Conservation (phyloP, 2,329 filamentous ascomycete genomes). For the Fusarium praegraminearum region DNA sequence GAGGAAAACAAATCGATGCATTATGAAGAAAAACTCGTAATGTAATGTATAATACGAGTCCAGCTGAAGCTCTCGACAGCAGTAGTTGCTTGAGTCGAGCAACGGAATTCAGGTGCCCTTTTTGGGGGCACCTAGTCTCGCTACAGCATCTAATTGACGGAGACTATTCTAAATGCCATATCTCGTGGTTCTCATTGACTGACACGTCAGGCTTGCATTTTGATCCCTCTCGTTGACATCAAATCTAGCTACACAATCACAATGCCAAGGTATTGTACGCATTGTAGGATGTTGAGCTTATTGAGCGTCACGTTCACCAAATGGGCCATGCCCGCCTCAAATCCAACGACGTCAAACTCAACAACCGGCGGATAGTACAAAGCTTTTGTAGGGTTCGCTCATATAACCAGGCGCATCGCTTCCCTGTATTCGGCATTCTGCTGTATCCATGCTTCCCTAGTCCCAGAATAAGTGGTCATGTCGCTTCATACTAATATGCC, state of each 20-base stretch:
- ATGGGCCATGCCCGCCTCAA: no score
- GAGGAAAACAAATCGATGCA: neutral
- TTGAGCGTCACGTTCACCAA: no score
- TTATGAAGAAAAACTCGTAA: neutral
- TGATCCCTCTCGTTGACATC: no score
- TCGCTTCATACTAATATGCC: no score
- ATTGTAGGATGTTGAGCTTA: no score
- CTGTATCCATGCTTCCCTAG: neutral
- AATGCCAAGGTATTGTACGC: no score
- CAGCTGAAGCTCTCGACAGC: no score
- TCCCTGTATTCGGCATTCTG: neutral
- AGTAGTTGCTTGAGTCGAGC: neutral
- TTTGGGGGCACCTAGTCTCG: neutral
- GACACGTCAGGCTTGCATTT: neutral
- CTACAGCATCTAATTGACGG: neutral
- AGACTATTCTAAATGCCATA: neutral
- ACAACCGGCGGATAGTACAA: neutral
- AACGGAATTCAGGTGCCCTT: neutral
- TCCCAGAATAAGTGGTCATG: neutral
- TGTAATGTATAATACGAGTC: constrained; percentile 1
- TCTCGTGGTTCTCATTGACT: neutral
- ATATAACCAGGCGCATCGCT: neutral
- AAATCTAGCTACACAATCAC: no score
- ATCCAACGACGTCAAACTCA: no score
- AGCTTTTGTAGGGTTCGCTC: no score